Base-by-base conservation (phyloP, 2,329 filamentous ascomycete species). In the Epichloe coenophiala region DNA sequence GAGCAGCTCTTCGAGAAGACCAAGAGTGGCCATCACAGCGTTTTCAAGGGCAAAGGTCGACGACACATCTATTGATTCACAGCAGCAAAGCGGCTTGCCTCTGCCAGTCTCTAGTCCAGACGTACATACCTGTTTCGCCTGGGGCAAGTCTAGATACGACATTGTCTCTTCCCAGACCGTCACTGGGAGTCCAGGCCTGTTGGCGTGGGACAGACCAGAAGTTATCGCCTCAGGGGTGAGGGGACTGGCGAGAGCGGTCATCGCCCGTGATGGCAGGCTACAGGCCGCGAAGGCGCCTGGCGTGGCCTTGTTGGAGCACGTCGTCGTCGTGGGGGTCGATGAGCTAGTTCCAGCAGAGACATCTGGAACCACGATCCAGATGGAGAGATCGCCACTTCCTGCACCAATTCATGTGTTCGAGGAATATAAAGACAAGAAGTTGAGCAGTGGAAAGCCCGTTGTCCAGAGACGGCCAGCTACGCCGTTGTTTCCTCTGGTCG, bases 131-230 rank as follows among this genome's bases (percentile, higher is more conserved):
- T 76, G 73, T 45, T 72, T 74, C 1, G 64, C 62, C n/a, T 78
- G 75, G 75, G 75, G 67, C 0, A 69, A 64, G 8, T 53, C 63
- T 13, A 63, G 61, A 6, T 77, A 72, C 53, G 60, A 70, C 12
- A 67, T 77, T 2, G 55, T 75, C 1, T 63, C 69, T 51, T 61
- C 66, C 17, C 65, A 66, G 46, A 66, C 73, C 33, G 63, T 64
- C 0, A 12, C 58, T 5, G 73, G 72, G 2, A 62, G 60, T 4
- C 63, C 71, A 0, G 72, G 73, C 0, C 61, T 77, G 36, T 56
- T 78, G 36, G 68, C 70, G 11, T 75, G 72, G 69, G 73, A 76
- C 52, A 61, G 68, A 15, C 73, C 74, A 1, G 69, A 73, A 35
- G 56, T 73, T 38, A 71, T 77, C 50, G 56, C 62, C 0, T 56